Conservation (phyloP, 345 rosid species). For the Carallia pectinifolia region DNA sequence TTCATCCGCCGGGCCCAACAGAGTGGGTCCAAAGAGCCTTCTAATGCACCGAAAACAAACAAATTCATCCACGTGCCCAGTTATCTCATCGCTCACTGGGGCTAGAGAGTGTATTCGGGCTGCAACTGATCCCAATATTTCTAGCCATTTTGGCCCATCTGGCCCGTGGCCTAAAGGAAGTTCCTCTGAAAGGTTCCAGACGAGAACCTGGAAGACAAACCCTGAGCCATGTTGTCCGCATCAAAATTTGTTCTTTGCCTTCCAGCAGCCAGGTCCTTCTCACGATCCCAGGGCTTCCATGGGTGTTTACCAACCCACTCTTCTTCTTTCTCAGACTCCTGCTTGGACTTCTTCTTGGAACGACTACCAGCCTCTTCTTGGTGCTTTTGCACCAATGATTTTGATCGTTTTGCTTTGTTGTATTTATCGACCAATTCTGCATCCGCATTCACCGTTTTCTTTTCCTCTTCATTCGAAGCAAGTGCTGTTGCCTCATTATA, state of each 20-base stretch:
- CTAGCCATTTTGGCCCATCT: neutral
- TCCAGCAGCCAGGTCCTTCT: slow-evolving; percentile 76
- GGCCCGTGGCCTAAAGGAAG: slow-evolving; percentile 16
- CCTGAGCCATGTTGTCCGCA: slow-evolving; percentile 61
- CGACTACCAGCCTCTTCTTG: slow-evolving; percentile 49
- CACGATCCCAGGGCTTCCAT: slow-evolving; percentile 98
- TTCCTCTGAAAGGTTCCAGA: slow-evolving; percentile 64
- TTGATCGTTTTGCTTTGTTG: slow-evolving; percentile 77
- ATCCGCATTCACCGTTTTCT: slow-evolving; percentile 43
- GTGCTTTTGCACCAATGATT: slow-evolving; percentile 77
- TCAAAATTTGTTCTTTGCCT: slow-evolving; percentile 68
- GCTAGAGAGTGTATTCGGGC: too few species aligned
- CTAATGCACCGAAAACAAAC: too few species aligned
- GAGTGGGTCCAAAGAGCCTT: too few species aligned
- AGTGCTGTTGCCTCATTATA: slow-evolving; percentile 76
- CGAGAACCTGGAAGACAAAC: slow-evolving; percentile 79
- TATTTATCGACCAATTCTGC: slow-evolving; percentile 88
- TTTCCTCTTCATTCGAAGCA: slow-evolving; percentile 68
- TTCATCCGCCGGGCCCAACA: too few species aligned
- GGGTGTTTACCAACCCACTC: slow-evolving; percentile 92
- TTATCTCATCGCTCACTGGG: too few species aligned
- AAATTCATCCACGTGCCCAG: too few species aligned
- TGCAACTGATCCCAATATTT: too few species aligned
- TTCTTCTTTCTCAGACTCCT: slow-evolving; percentile 59
- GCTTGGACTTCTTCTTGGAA: slow-evolving; percentile 58